These are phyloP conservation scores for Sequoia sempervirens DNA, from an alignment of 75 land plant species.

Conservation along the genomic window DNA sequence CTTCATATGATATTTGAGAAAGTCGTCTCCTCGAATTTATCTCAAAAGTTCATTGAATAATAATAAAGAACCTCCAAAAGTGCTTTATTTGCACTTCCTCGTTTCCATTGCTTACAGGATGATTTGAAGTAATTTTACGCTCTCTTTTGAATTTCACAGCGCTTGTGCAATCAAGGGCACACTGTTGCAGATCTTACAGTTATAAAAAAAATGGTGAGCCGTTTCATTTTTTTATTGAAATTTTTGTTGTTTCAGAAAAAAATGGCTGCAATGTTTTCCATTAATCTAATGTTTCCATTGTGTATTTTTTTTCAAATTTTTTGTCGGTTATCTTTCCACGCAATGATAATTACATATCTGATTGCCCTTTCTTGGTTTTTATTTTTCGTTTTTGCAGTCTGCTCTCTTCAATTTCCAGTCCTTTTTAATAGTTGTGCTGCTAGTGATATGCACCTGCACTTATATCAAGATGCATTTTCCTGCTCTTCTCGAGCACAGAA, in stretches of 20 bases:
- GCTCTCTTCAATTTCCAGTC: slow-evolving; percentile 96
- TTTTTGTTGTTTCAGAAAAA: background rate
- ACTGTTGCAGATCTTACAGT: background rate
- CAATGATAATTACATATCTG: background rate
- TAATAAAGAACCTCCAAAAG: no score
- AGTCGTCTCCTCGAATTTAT: no score
- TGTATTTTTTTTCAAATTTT: background rate
- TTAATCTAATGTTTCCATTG: background rate
- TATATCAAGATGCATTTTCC: slow-evolving; percentile 90
- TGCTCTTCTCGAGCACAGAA: slow-evolving; percentile 65
- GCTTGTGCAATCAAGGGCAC: background rate
- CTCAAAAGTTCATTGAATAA: no score
- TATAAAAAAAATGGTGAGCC: background rate
- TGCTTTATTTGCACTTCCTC: no score
- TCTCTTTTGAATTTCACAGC: background rate
- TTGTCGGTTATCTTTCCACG: background rate
- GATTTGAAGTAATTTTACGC: no score
- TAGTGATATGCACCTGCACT: slow-evolving; percentile 90
- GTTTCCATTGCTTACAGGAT: no score
- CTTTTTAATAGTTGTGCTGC: slow-evolving; percentile 79
- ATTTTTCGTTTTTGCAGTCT: slow-evolving; percentile 46
- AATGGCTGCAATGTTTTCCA: background rate
- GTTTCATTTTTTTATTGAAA: background rate
- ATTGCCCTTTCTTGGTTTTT: background rate
- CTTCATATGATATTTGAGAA: no score